A percentile compares a stretch with the other conserved stretches of the same genome.
Conservation (phyloP, 2,329 filamentous ascomycete species). For the Monilinia fructicola region DNA sequence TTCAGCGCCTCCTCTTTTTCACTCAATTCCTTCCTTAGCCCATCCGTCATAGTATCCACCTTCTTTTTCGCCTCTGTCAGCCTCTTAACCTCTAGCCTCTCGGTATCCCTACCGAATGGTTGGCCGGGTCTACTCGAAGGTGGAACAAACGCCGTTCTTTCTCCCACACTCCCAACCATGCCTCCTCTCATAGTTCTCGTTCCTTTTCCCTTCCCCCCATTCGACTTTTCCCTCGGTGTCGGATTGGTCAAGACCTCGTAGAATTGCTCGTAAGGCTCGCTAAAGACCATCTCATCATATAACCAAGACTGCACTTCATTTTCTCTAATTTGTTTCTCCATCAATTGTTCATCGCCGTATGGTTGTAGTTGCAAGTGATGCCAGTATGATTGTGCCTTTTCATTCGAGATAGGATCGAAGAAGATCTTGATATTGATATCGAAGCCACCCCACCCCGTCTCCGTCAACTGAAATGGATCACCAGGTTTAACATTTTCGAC, state of each 20-base stretch:
- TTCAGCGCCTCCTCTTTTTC: slow-evolving; percentile 34
- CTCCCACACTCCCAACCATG: slow-evolving; percentile 47
- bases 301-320: slow-evolving; percentile 73
- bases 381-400: slow-evolving; percentile 95
- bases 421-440: slow-evolving; percentile 94
- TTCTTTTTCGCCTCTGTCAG: slow-evolving; percentile 63
- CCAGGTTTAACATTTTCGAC: slow-evolving; percentile 65
- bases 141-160: slow-evolving; percentile 74
- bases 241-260: slow-evolving; percentile 80
- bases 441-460: slow-evolving; percentile 98
- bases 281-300: slow-evolving; percentile 95
- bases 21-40: slow-evolving; percentile 31
- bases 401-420: slow-evolving; percentile 81
- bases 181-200: slow-evolving; percentile 47
- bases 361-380: slow-evolving; percentile 90
- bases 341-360: slow-evolving; percentile 78
- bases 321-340: slow-evolving; percentile 55
- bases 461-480: slow-evolving; percentile 77
- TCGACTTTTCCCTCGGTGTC: slow-evolving; percentile 46
- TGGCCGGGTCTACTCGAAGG: slow-evolving; percentile 63
- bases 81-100: slow-evolving; percentile 61
- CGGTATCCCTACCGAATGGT: slow-evolving; percentile 72
- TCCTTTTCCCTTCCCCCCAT: slow-evolving; percentile 58
- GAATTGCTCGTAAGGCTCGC: slow-evolving; percentile 91
- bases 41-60: slow-evolving; percentile 50